Evolutionary conservation across 192 early-diverging fungal genomes (phyloP).

Genomic region (Radiomyces spectabilis): DNA sequence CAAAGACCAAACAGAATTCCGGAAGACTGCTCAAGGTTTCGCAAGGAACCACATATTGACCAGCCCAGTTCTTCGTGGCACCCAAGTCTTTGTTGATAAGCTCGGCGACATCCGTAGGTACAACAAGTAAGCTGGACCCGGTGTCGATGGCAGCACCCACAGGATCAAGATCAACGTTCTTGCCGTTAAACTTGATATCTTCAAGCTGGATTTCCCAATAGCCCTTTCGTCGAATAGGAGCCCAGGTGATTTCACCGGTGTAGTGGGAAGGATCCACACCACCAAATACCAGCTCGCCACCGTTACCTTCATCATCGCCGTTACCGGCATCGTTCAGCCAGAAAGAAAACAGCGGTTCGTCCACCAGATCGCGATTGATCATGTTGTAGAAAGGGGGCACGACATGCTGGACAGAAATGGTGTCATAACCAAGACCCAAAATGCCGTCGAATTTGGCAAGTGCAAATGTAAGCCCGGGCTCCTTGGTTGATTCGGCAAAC

Average conservation of each 20-base stretch:
- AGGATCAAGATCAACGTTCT: conserved; percentile 54
- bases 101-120: conserved; percentile 75
- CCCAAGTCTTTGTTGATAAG: conserved; percentile 87
- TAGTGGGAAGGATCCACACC: conserved; percentile 74
- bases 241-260: conserved; percentile 66
- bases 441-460: conserved; percentile 95
- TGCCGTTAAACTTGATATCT: conserved; percentile 69
- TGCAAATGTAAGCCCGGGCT: conserved; percentile 91
- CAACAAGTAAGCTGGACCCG: conserved; percentile 78
- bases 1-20: conserved; percentile 64
- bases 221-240: conserved; percentile 80
- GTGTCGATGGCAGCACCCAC: conserved; percentile 87
- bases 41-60: conserved; percentile 82
- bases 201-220: conserved; percentile 98
- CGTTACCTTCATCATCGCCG: conserved; percentile 32
- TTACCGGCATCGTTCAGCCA: conserved; percentile 68
- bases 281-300: conserved; percentile 91
- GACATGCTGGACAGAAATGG: conserved; percentile 77
- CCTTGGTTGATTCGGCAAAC: conserved; percentile 94
- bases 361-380: conserved; percentile 72
- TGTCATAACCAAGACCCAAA: conserved; percentile 82
- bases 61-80: conserved; percentile 84
- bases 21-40: conserved; percentile 63
- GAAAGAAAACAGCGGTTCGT: conserved; percentile 85
- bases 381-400: conserved; percentile 95